Conservation (phyloP, 257 asterid species). For the Solanum stenotomum region DNA sequence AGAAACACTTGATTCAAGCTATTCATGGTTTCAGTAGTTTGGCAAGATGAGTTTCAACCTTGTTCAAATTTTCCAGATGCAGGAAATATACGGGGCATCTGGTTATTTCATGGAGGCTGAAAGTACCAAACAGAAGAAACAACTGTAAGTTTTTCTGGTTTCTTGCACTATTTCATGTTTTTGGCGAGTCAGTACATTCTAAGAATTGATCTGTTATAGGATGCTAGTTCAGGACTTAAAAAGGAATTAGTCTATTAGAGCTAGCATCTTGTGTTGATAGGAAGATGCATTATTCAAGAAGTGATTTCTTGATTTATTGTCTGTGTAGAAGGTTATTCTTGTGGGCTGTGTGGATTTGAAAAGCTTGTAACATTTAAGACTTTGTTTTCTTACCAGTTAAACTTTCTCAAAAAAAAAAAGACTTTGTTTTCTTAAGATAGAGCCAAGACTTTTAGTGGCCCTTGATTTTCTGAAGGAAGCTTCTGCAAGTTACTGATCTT, state of each 20-base stretch:
- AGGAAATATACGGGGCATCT: constrained; percentile 73
- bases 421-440: neutral
- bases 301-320: neutral
- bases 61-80: constrained; percentile 47
- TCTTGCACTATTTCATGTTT: neutral
- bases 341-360: neutral
- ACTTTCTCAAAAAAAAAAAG: neutral
- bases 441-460: neutral
- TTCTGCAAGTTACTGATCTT: neutral
- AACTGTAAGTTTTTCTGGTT: constrained; percentile 20
- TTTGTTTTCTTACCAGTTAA: neutral
- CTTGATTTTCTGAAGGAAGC: neutral
- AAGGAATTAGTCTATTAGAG: neutral
- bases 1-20: neutral
- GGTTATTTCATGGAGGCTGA: constrained; percentile 66
- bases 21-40: neutral
- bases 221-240: neutral
- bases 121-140: constrained; percentile 26
- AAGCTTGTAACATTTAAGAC: neutral
- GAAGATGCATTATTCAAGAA: neutral
- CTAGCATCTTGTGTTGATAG: neutral
- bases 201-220: neutral
- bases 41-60: neutral
- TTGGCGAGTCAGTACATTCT: neutral
- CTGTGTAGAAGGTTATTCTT: neutral